A percentile compares a stretch with the other conserved stretches of the same genome.
Conservation (phyloP, 176 grass and related monocot genomes). For the Paspalum vaginatum region DNA sequence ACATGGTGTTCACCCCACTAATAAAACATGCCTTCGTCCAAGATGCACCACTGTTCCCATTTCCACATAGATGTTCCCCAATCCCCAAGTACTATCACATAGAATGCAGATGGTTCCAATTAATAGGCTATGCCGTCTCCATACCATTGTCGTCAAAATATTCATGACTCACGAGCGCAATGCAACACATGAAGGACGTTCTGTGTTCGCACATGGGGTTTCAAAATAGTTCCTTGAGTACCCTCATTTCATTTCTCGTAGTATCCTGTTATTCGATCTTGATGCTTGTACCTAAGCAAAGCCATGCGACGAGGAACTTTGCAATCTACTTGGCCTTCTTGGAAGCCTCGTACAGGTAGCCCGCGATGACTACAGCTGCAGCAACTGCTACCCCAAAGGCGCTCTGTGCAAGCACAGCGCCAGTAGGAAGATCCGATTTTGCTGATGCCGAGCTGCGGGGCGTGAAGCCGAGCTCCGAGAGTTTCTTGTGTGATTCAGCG, state of each 20-base stretch:
- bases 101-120: background rate
- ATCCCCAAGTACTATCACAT: background rate
- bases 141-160: conserved; percentile 28
- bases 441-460: conserved; percentile 42
- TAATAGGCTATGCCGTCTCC: conserved; percentile 21
- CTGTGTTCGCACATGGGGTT: background rate
- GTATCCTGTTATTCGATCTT: conserved; percentile 38
- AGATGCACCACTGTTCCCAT: background rate
- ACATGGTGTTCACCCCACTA: no score
- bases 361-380: conserved; percentile 66
- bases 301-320: background rate
- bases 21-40: no score
- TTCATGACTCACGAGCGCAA: background rate
- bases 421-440: conserved; percentile 47
- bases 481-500: conserved; percentile 90
- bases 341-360: conserved; percentile 77
- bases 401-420: conserved; percentile 63
- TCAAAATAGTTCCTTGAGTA: background rate
- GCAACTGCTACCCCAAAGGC: conserved; percentile 82
- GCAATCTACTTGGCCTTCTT: conserved; percentile 57
- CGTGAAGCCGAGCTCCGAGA: conserved; percentile 84
- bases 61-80: background rate
- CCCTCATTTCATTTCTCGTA: background rate
- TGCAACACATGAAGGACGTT: conserved; percentile 23
- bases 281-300: conserved; percentile 11